Conservation (phyloP, 129 eudicot genomes). For the Flaveria bidentis region DNA sequence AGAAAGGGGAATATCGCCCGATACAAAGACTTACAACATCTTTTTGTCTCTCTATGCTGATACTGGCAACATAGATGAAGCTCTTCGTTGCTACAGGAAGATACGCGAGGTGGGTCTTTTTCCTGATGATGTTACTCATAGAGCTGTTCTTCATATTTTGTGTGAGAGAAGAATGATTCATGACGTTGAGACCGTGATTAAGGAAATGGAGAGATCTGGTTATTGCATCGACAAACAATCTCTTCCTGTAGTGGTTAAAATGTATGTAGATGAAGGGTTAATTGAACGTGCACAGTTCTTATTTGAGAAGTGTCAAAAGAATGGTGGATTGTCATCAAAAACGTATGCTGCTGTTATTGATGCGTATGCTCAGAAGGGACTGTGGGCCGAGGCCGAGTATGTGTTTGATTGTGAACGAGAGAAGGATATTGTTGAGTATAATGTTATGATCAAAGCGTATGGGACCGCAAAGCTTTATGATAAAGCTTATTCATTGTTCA, state of each 20-base stretch:
- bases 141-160: slow-evolving; percentile 63
- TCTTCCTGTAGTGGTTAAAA: slow-evolving; percentile 54
- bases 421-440: slow-evolving; percentile 68
- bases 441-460: slow-evolving; percentile 90
- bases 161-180: slow-evolving; percentile 59
- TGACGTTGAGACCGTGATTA: slow-evolving; percentile 62
- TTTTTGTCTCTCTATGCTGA: slow-evolving; percentile 67
- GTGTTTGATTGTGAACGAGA: slow-evolving; percentile 52
- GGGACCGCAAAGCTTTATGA: slow-evolving; percentile 72
- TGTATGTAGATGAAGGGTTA: slow-evolving; percentile 68
- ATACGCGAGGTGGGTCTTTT: slow-evolving; percentile 72
- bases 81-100: slow-evolving; percentile 52
- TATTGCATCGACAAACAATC: slow-evolving; percentile 54
- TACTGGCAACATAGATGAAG: slow-evolving; percentile 55
- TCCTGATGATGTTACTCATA: slow-evolving; percentile 70
- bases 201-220: slow-evolving; percentile 60
- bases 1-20: slow-evolving; percentile 68
- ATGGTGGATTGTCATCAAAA: slow-evolving; percentile 51
- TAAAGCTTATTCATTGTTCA: slow-evolving; percentile 67
- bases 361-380: slow-evolving; percentile 75
- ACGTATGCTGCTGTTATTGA: slow-evolving; percentile 65
- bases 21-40: slow-evolving; percentile 77
- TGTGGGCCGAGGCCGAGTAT: slow-evolving; percentile 89
- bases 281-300: slow-evolving; percentile 43
- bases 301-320: slow-evolving; percentile 47